Evolutionary conservation across 1,139 yeast genomes (phyloP), one percentile per base, ranked within the genome.

Genomic region (Zygotorulaspora mrakii): DNA sequence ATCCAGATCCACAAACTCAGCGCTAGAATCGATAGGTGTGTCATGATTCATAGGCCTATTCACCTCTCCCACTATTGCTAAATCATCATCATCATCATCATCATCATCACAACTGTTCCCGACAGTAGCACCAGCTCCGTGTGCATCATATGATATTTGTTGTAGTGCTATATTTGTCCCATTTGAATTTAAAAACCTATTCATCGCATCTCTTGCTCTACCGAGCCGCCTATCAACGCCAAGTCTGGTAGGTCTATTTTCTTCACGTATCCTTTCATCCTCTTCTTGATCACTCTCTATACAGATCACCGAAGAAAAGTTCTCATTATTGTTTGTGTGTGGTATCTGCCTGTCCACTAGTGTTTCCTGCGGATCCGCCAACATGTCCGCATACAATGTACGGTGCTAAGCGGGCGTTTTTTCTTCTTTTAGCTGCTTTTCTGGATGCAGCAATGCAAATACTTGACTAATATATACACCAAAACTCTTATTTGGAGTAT

Each of bases 261-360:
- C 50, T 13, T 47, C 39, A 7, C 42, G 35, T 25, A 39, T 42
- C 9, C 43, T 40, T 14, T 37, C 42, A 27, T 52, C 56, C 13
- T 54, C 59, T 17, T 55, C 61, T 7, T 52, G 49, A 37, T 55
- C 60, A 40, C 61, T 57, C 9, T 53, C 61, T 27, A 57, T 55
- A 34, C 50, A 44, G 22, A 55, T 55, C n/a, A 54, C 43, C n/a
- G 37, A 23, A 18, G 37, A 40, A 23, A 14, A 3, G 20, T 14
- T 17, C 13, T 28, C 31, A 14, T 8, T 12, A 25, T 17, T 16
- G 17, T 31, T 13, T 5, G 16, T n/a, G 5, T 28, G 31, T 3
- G 18, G 9, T 9, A 14, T 28, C 6, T 16, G 31, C 13, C 20
- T 28, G 13, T 28, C 31, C 20, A 28, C 13, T 28, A 28, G 16